Evolutionary conservation across 2,329 filamentous ascomycete genomes (phyloP), one percentile per base, ranked within the genome.

Genomic region (Delphinella strobiligena): DNA sequence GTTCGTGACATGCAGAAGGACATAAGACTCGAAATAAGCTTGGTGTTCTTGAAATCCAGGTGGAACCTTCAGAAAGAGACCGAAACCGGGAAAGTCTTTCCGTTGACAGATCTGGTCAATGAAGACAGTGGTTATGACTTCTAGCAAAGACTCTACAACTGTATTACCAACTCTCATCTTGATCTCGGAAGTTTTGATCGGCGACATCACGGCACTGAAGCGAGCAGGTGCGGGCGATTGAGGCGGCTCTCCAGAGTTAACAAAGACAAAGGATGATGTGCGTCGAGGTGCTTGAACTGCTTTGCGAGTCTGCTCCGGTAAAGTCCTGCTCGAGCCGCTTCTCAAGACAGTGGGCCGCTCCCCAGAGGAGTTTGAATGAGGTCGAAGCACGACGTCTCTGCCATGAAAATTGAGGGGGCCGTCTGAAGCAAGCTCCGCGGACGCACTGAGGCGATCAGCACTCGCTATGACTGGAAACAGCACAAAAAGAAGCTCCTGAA

Each of bases 1-100:
- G 3, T 77, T 72, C 34, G 95, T 72, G 0, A 83, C 78, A 47
- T 80, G 81, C 19, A 79, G 75, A 15, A 96, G 66, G 3, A 96
- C 66, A 54, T 88, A 95, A 0, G 91, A 93, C 54, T 93, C 86
- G 49, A 98, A 95, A 56, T 88, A 93, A 0, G 87, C 86, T 52
- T 95, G 88, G 50, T 96, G 87, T 55, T 96, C 91, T 49, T 89
- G 77, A 52, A 93, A 94, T 0, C 89, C 88, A 1, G 91, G 86
- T 1, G 93, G 91, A 0, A 89, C 82, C 56, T 91, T 94, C 38
- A 84, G 66, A 53, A 85, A 93, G 8, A 98, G 64, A 0, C 81
- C 79, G 38, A 98, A 82, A 0, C 91, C 89, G 2, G 80, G 71
- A 54, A 96, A 98, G 38, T 98, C 91, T 55, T 94, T 94, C 18